phyloP scores from a whole-genome alignment of 2,329 filamentous ascomycete species.

The Metarhizium sp. region DNA sequence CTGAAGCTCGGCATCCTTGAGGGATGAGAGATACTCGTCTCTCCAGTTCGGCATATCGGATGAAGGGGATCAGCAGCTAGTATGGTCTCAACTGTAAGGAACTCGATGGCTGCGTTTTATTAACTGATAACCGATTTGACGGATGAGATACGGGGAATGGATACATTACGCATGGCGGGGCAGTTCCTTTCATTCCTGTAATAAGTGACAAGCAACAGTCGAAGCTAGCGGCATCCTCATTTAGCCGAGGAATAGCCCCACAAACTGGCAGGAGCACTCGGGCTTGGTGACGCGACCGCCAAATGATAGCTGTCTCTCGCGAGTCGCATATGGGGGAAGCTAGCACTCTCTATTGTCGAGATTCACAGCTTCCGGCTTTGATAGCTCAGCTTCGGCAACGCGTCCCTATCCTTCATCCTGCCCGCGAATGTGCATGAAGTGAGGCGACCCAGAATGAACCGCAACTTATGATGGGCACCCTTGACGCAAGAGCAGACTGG shows the following conservation, averaged over 20 bases:
- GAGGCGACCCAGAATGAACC: constrained; percentile 5
- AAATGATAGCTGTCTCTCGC: not conserved
- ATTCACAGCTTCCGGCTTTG: not conserved
- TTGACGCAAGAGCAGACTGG: constrained; percentile 78
- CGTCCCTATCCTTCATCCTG: not conserved
- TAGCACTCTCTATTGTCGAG: not conserved
- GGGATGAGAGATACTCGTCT: constrained; percentile 67
- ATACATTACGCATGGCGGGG: constrained; percentile 1
- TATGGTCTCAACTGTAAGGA: not conserved
- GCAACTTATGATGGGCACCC: constrained; percentile 39
- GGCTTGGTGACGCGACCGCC: constrained; percentile 1
- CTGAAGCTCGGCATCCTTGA: constrained; percentile 64
- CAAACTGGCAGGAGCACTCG: constrained; percentile 1
- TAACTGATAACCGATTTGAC: not conserved
- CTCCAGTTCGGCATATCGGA: constrained; percentile 58
- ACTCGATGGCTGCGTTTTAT: not conserved
- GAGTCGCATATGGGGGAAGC: not conserved
- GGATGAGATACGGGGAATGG: too few species aligned
- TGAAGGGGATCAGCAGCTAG: not conserved
- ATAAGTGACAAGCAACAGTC: not conserved
- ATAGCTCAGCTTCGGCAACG: not conserved
- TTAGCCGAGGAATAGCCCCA: constrained; percentile 24
- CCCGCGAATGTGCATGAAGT: not conserved
- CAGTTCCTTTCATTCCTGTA: not conserved
- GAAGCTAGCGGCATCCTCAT: not conserved